Conservation (phyloP, 2,329 filamentous ascomycete genomes). For the Cladosporium sp. region DNA sequence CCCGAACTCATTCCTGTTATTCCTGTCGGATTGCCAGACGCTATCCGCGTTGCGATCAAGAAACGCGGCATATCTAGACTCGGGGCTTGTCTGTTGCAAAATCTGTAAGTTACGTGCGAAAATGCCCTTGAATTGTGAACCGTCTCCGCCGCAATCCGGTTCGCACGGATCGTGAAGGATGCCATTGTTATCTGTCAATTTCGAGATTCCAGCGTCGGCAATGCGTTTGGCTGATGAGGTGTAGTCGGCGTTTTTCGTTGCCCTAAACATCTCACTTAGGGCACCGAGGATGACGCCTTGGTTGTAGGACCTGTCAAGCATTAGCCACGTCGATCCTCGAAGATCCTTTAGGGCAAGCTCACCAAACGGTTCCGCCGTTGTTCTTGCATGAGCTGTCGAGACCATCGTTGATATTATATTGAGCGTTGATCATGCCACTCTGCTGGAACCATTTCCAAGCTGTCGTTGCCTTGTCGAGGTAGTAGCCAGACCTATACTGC, state of each 20-base stretch:
- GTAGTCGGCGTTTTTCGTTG: constrained; percentile 37
- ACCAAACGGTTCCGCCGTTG: constrained; percentile 51
- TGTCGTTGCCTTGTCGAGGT: constrained; percentile 50
- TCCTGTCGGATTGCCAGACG: constrained; percentile 63
- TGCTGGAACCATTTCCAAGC: constrained; percentile 56
- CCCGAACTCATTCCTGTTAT: constrained; percentile 56
- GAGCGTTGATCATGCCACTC: constrained; percentile 53
- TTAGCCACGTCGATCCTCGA: neutral
- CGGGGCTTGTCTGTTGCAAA: constrained; percentile 56
- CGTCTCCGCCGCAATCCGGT: constrained; percentile 44
- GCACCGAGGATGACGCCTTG: constrained; percentile 64
- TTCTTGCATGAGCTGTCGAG: constrained; percentile 53
- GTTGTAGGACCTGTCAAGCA: constrained; percentile 50
- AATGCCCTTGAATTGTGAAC: constrained; percentile 71
- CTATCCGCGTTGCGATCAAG: constrained; percentile 64
- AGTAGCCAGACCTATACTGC: constrained; percentile 34
- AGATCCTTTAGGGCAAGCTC: neutral
- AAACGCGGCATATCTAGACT: constrained; percentile 53
- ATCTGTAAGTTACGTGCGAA: constrained; percentile 66
- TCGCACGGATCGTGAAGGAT: constrained; percentile 45
- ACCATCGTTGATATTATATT: constrained; percentile 58
- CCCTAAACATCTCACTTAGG: constrained; percentile 55
- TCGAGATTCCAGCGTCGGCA: constrained; percentile 44
- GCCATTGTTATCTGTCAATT: constrained; percentile 41
- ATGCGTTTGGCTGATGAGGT: constrained; percentile 42